A percentile compares a stretch with the other conserved stretches of the same genome.
Evolutionary conservation across 2,329 filamentous ascomycete genomes (phyloP).

Genomic region (Pyrenophora teres): DNA sequence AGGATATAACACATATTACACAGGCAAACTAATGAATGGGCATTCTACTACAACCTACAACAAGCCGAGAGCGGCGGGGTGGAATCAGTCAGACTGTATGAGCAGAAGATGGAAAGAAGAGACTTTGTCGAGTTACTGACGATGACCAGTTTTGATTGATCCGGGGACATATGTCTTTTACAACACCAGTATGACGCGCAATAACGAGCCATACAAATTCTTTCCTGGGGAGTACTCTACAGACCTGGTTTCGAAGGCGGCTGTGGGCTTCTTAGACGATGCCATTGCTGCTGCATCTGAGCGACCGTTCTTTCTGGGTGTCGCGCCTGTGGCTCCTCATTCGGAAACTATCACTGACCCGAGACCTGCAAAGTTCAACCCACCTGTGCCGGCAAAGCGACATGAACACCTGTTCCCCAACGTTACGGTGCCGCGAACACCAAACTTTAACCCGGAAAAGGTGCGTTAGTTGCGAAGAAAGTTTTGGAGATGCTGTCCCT

Average conservation of each 20-base stretch:
- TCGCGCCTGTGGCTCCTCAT: constrained; percentile 71
- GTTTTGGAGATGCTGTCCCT: neutral
- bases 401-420: constrained; percentile 67
- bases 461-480: constrained; percentile 1
- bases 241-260: constrained; percentile 65
- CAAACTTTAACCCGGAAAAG: constrained; percentile 68
- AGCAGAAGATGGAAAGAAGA: too few relatives aligned
- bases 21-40: constrained; percentile 72
- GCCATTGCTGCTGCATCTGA: constrained; percentile 53
- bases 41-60: constrained; percentile 67
- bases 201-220: constrained; percentile 60
- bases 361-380: constrained; percentile 44
- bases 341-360: constrained; percentile 25
- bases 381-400: constrained; percentile 64
- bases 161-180: constrained; percentile 71
- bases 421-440: constrained; percentile 63
- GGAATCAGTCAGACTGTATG: constrained; percentile 57
- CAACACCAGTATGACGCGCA: constrained; percentile 67
- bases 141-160: constrained; percentile 56
- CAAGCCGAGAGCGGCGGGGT: constrained; percentile 61
- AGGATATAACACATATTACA: constrained; percentile 74
- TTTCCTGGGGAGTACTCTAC: constrained; percentile 61
- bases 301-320: constrained; percentile 69
- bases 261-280: constrained; percentile 65
- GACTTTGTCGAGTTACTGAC: constrained; percentile 2